Percentiles rank a stretch among this genome's conserved stretches.
Conservation (phyloP, 1,284 basidiomycete species). For the Apiotrichum gamsii region DNA sequence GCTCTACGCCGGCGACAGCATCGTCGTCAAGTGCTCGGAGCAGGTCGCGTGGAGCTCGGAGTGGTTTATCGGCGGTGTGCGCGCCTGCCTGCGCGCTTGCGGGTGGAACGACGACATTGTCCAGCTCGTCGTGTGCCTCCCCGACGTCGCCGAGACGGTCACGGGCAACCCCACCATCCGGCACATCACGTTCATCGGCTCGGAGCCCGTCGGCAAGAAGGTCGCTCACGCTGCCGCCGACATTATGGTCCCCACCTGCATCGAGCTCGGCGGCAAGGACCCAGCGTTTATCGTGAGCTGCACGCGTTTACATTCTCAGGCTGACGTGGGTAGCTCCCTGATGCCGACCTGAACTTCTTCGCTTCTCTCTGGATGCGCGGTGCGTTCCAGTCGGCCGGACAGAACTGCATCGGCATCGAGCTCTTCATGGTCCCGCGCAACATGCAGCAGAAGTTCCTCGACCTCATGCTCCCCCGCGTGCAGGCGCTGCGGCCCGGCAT, state of each 20-base stretch:
- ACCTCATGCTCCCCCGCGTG: conserved; percentile 59
- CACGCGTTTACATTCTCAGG: no score
- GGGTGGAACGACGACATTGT: conserved; percentile 76
- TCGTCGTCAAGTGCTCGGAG: conserved; percentile 90
- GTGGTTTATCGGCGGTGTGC: conserved; percentile 73
- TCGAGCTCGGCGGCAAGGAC: conserved; percentile 73
- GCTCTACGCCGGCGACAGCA: conserved; percentile 81
- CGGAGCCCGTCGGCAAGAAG: conserved; percentile 78
- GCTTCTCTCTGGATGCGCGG: conserved; percentile 65
- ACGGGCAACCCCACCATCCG: conserved; percentile 74
- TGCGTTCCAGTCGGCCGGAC: conserved; percentile 62
- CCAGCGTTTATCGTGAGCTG: conserved; percentile 50
- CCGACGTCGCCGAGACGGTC: conserved; percentile 73
- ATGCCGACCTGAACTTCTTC: conserved; percentile 51
- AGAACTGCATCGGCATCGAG: conserved; percentile 96
- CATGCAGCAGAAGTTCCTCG: conserved; percentile 57
- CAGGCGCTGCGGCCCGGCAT: conserved; percentile 59
- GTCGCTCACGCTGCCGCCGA: conserved; percentile 74
- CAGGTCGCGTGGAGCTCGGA: conserved; percentile 79
- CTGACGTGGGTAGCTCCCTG: no score
- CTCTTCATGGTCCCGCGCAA: conserved; percentile 59
- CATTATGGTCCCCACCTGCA: conserved; percentile 77
- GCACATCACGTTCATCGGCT: conserved; percentile 73
- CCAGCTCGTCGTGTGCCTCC: conserved; percentile 72
- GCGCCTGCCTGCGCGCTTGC: conserved; percentile 65